These are phyloP conservation scores for Kazachstania sp. DNA, from an alignment of 1,139 yeast species.

Conservation along the genomic window DNA sequence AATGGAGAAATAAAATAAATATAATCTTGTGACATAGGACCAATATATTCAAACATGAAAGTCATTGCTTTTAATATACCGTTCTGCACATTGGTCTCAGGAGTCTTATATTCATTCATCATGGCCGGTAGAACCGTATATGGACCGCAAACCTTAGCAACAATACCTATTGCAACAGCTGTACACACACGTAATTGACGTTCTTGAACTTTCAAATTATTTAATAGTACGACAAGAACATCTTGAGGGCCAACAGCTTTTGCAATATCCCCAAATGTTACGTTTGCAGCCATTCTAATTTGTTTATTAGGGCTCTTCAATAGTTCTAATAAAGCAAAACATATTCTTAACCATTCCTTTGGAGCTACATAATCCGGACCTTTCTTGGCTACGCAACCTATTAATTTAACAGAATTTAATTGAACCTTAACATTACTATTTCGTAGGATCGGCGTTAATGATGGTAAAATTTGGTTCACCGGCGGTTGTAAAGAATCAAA, in stretches of 20 bases:
- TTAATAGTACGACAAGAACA: constrained; percentile 74
- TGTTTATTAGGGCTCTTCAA: constrained; percentile 74
- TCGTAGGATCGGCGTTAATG: constrained; percentile 83
- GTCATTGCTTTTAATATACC: constrained; percentile 89
- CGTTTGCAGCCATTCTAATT: constrained; percentile 78
- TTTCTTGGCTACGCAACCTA: constrained; percentile 74
- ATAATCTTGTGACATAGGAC: constrained; percentile 74
- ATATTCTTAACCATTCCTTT: constrained; percentile 95
- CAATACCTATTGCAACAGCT: constrained; percentile 96
- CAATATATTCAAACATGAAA: constrained; percentile 90
- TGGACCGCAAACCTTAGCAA: constrained; percentile 89
- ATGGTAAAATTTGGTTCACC: constrained; percentile 71
- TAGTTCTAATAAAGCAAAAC: constrained; percentile 85
- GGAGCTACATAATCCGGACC: constrained; percentile 87
- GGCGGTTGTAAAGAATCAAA: constrained; percentile 52
- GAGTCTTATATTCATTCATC: constrained; percentile 91
- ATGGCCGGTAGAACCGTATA: constrained; percentile 93
- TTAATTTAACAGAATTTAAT: constrained; percentile 68
- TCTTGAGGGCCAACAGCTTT: constrained; percentile 95
- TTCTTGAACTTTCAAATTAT: constrained; percentile 84
- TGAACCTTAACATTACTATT: constrained; percentile 91
- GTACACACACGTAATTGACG: constrained; percentile 95
- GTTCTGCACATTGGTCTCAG: constrained; percentile 89
- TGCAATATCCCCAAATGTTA: constrained; percentile 86
- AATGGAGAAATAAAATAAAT: constrained; percentile 74